Base-by-base conservation (phyloP, 495 filamentous ascomycete species). In the Penicillium silybi region DNA sequence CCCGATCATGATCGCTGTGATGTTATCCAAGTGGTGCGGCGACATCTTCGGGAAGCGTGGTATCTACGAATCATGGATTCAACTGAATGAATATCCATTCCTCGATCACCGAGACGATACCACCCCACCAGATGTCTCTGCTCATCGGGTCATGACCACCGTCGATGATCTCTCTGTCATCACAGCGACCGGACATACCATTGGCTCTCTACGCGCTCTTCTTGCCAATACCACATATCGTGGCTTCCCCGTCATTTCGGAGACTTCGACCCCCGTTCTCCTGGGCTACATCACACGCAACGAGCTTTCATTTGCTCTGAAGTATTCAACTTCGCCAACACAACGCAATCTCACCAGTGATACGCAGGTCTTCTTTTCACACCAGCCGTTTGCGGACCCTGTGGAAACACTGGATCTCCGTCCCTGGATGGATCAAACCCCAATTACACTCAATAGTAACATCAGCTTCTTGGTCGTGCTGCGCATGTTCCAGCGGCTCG, bases 1-100 rank as follows among this genome's bases (percentile, higher is more conserved):
- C 10, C 93, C 93, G 17, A 97, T 98, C 64, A 98, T 98, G 93
- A 88, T 98, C 52, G 91, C 95, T n/a, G 93, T 98, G 53, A 96
- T 98, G 92, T 72, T 97, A 19, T 88, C 86, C 53, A 98, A 98
- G 70, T 98, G 93, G 93, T 90, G 96, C 18, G 93, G 93, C 61
- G 93, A 98, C 67, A 93, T 92, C 23, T 95, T 98, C 68, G 89
- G 88, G 16, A 89, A 89, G 44, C 83, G 88, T 16, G 93, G 95
- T 25, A 98, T 98, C 67, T 98, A 98, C 75, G 93, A 98, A 63
- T 87, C 84, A 41, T 98, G 93, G 93, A 97, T 98, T 63, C 87
- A 89, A 49, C 86, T 97, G 65, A 92, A 92, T 57, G 91, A 90
- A 60, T 98, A 97, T 69, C 95, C 95, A 3, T 97, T 92, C 70